Evolutionary conservation across 768 basidiomycete genomes (phyloP).

Genomic region (Pisolithus orientalis): DNA sequence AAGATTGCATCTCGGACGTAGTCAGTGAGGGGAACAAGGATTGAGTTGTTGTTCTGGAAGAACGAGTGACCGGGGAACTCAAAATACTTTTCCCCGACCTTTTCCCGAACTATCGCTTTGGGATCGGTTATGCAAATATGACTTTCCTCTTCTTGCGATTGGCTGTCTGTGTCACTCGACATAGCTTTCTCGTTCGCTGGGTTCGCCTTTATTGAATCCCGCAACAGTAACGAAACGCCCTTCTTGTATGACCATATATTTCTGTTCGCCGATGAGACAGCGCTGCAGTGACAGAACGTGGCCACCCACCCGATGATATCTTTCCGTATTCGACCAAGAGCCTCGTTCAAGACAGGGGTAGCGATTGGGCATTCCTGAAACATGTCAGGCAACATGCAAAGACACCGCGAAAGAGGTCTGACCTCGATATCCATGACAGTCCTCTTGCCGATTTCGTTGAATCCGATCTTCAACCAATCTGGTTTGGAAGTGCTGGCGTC

Average conservation of each 20-base stretch:
- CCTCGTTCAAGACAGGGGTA: conserved; percentile 70
- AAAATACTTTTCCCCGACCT: conserved; percentile 75
- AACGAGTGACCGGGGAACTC: conserved; percentile 85
- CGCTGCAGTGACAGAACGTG: not conserved
- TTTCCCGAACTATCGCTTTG: conserved; percentile 74
- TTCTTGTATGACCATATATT: conserved; percentile 76
- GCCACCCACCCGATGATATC: conserved; percentile 58
- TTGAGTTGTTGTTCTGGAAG: conserved; percentile 98
- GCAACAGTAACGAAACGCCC: conserved; percentile 85
- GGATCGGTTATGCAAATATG: conserved; percentile 85
- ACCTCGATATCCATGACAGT: conserved; percentile 91
- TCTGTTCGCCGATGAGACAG: conserved; percentile 33
- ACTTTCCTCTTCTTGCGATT: conserved; percentile 37
- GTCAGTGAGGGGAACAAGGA: conserved; percentile 75
- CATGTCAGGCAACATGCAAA: not conserved
- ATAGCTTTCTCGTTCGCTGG: conserved; percentile 18
- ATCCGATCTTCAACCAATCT: conserved; percentile 81
- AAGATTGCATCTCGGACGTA: conserved; percentile 79
- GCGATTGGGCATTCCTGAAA: conserved; percentile 87
- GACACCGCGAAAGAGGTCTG: not conserved
- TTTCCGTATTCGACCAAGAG: conserved; percentile 53
- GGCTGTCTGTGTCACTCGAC: conserved; percentile 27
- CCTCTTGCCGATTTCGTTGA: conserved; percentile 72
- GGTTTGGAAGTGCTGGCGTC: conserved; percentile 30
- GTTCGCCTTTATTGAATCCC: conserved; percentile 61